phyloP scores from a whole-genome alignment of 75 land plant genomes.

The Larix kaempferi region DNA sequence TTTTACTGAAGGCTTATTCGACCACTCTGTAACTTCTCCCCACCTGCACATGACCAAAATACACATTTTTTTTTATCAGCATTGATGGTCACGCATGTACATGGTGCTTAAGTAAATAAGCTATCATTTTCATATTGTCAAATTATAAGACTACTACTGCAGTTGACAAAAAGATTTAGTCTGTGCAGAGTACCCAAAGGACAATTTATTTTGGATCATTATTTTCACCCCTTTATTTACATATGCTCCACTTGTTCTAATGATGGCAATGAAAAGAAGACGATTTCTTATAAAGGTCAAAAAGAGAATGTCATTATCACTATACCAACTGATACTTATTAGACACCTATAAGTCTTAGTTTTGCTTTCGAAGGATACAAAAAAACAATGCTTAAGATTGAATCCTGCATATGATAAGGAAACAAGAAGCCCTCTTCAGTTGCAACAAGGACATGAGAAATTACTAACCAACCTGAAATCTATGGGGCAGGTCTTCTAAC shows the following conservation, averaged over 20 bases:
- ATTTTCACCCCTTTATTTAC: no score
- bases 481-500: background rate
- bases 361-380: background rate
- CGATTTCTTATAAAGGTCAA: no score
- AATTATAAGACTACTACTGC: background rate
- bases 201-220: no score
- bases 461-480: background rate
- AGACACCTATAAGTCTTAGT: no score
- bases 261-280: no score
- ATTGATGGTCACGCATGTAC: background rate
- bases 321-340: no score
- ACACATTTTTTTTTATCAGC: background rate
- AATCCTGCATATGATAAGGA: background rate
- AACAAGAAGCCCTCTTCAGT: background rate
- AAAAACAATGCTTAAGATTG: background rate
- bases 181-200: background rate
- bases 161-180: background rate
- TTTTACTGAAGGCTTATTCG: constrained; percentile 76
- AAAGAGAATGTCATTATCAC: no score
- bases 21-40: constrained; percentile 78
- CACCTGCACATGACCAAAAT: constrained; percentile 39
- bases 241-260: no score
- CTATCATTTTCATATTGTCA: background rate
- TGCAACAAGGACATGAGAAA: background rate
- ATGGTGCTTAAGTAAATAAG: background rate